Evolutionary conservation across 2,329 filamentous ascomycete species (phyloP), one percentile per base, ranked within the genome.

Genomic region (Sarocladium strictum): DNA sequence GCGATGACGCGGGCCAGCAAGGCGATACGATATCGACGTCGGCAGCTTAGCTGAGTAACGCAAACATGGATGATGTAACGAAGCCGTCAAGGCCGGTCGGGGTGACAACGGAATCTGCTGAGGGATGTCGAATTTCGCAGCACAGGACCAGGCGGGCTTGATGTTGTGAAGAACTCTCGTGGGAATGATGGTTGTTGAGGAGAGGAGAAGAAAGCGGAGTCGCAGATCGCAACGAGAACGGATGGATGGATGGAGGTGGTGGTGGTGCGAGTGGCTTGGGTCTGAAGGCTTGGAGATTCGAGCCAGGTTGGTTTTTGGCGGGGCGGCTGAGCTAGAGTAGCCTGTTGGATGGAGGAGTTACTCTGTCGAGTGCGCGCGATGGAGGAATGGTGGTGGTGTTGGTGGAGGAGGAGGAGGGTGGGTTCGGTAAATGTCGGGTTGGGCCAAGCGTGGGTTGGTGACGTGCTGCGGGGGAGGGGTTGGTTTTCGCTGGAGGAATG

Each of bases 381-480:
- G 38, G 7, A 17, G 14, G 38, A 17, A 17, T 43, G 38, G 38
- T 43, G 38, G 38, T 43, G n/a, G 10, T 3, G 10, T 19, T 43
- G n/a, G 14, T n/a, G n/a, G n/a, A n/a, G n/a, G n/a, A n/a, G n/a
- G n/a, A n/a, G 23, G 47, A n/a, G 23, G 47, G 47, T 51, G 47
- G 47, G 27, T 29, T 51, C 47, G 47, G 47, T 51, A 51, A 51
- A 33, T 51, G 7, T 51, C 47, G 47, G 47, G 27, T 33, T 51
- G 47, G 26, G 27, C 27, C 14, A 17, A 35, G 6, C 12, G 43
- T 51, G 47, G 47, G 27, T 33, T 35, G 27, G 47, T 51, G 47
- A 51, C 47, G 47, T 51, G 47, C 33, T n/a, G 47, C 47, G 47
- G 47, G 47, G 47, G 47, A 35, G 47, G 47, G 47, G 47, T 19